These are phyloP conservation scores for Trifolium repens DNA, from an alignment of 306 rosid genomes.

Conservation along the genomic window DNA sequence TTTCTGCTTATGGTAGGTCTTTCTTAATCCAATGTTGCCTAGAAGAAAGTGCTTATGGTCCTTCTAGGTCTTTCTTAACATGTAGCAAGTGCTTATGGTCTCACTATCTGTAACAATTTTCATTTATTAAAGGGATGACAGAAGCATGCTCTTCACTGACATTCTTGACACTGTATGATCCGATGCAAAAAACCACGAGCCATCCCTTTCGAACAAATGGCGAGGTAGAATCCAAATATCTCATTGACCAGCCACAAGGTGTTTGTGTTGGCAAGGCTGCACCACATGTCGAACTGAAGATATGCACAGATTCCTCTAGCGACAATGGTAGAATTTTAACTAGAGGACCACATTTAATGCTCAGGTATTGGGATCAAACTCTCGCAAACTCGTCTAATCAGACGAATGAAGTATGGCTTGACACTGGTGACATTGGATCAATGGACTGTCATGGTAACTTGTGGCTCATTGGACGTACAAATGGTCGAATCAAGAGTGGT, in stretches of 20 bases:
- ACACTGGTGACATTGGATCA: slow-evolving; percentile 89
- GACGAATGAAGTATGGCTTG: slow-evolving; percentile 68
- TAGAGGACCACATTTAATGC: slow-evolving; percentile 94
- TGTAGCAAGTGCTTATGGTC: slow-evolving; percentile 3
- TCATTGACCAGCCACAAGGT: slow-evolving; percentile 59
- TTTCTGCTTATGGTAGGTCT: slow-evolving; percentile 89
- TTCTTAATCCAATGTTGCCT: slow-evolving; percentile 12
- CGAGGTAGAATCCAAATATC: slow-evolving; percentile 34
- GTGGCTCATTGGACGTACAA: slow-evolving; percentile 84
- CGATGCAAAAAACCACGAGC: slow-evolving; percentile 43
- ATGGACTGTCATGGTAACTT: slow-evolving; percentile 66
- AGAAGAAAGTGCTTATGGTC: slow-evolving; percentile 9
- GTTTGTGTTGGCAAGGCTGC: slow-evolving; percentile 95
- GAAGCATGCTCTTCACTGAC: slow-evolving; percentile 89
- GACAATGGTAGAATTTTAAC: slow-evolving; percentile 75
- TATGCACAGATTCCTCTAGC: slow-evolving; percentile 52
- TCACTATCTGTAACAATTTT: slow-evolving; percentile 36
- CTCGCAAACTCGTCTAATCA: slow-evolving; percentile 42
- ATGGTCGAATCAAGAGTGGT: slow-evolving; percentile 85
- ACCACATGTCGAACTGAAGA: slow-evolving; percentile 82
- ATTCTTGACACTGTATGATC: slow-evolving; percentile 66
- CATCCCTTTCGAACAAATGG: slow-evolving; percentile 32
- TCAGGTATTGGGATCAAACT: slow-evolving; percentile 73
- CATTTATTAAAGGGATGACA: slow-evolving; percentile 72
- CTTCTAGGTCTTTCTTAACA: slow-evolving; percentile 43